phyloP scores from a whole-genome alignment of 1,284 basidiomycete species.

The Microbotryomycetes sp. region DNA sequence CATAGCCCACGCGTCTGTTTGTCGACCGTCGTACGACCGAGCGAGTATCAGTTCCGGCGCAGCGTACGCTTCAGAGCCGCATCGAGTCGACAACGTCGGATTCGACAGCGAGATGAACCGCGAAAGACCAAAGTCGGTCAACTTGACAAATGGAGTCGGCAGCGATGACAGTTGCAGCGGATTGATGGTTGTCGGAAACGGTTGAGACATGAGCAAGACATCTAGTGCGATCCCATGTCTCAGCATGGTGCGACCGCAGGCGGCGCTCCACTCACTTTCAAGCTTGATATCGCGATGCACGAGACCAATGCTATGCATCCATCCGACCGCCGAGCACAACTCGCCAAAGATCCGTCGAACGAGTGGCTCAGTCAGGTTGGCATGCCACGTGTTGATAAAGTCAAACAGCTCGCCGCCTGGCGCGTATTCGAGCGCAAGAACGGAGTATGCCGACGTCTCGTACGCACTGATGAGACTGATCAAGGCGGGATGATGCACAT shows the following conservation, averaged over 20 bases:
- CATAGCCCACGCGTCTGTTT: constrained; percentile 84
- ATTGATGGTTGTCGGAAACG: constrained; percentile 38
- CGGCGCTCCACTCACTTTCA: constrained; percentile 59
- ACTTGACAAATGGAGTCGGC: constrained; percentile 62
- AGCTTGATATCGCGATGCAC: constrained; percentile 92
- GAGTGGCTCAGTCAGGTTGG: constrained; percentile 54
- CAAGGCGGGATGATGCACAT: constrained; percentile 76
- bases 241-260: neutral
- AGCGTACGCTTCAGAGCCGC: constrained; percentile 85
- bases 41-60: constrained; percentile 82
- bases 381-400: constrained; percentile 57
- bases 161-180: constrained; percentile 44
- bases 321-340: constrained; percentile 69
- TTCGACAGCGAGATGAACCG: constrained; percentile 67
- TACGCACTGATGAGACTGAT: constrained; percentile 67
- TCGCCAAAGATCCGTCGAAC: constrained; percentile 71
- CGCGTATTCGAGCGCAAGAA: constrained; percentile 70
- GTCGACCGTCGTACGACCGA: constrained; percentile 68
- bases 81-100: constrained; percentile 72
- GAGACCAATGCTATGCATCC: constrained; percentile 80
- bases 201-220: constrained; percentile 51
- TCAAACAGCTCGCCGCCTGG: constrained; percentile 78
- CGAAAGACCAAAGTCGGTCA: constrained; percentile 85
- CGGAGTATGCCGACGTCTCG: constrained; percentile 65
- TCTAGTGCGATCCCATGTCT: constrained; percentile 44